These are phyloP conservation scores for Botryotinia narcissicola DNA, from an alignment of 2,329 filamentous ascomycete genomes.

Conservation along the genomic window DNA sequence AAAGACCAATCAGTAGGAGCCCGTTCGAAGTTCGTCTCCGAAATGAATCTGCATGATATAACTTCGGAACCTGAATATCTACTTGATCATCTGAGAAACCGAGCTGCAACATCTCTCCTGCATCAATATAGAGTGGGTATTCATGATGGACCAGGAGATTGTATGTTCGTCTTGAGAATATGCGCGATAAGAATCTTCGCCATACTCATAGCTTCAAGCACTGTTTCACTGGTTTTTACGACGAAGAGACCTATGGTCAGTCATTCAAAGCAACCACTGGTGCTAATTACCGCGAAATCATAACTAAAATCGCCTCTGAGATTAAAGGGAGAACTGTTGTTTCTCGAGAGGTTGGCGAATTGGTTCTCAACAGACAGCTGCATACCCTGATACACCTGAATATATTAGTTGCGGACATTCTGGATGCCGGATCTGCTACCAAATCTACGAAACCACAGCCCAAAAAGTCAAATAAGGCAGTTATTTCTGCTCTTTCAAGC, in stretches of 20 bases:
- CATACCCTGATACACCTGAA: slow-evolving; percentile 42
- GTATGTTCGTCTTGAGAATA: slow-evolving; percentile 40
- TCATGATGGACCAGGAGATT: slow-evolving; percentile 41
- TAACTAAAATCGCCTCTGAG: slow-evolving; percentile 32
- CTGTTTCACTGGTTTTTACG: slow-evolving; percentile 42
- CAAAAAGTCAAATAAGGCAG: slow-evolving; percentile 38
- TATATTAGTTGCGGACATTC: slow-evolving; percentile 45
- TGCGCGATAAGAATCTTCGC: slow-evolving; percentile 39
- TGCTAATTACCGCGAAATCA: slow-evolving; percentile 20
- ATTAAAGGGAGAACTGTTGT: slow-evolving; percentile 10
- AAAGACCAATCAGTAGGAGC: slow-evolving; percentile 41
- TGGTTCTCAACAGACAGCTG: slow-evolving; percentile 43
- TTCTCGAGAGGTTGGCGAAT: slow-evolving; percentile 21
- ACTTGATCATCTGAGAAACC: slow-evolving; percentile 42
- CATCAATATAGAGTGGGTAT: slow-evolving; percentile 40
- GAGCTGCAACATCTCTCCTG: slow-evolving; percentile 39
- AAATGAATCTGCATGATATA: slow-evolving; percentile 47
- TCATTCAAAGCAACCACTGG: slow-evolving; percentile 35
- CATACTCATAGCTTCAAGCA: slow-evolving; percentile 36
- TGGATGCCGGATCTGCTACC: slow-evolving; percentile 42
- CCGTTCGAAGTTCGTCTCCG: slow-evolving; percentile 44
- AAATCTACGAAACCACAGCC: slow-evolving; percentile 29
- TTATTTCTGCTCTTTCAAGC: slow-evolving; percentile 38
- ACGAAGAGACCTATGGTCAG: slow-evolving; percentile 41
- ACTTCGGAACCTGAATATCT: slow-evolving; percentile 40